phyloP scores from a whole-genome alignment of 768 basidiomycete species.

The Suillus subaureus region DNA sequence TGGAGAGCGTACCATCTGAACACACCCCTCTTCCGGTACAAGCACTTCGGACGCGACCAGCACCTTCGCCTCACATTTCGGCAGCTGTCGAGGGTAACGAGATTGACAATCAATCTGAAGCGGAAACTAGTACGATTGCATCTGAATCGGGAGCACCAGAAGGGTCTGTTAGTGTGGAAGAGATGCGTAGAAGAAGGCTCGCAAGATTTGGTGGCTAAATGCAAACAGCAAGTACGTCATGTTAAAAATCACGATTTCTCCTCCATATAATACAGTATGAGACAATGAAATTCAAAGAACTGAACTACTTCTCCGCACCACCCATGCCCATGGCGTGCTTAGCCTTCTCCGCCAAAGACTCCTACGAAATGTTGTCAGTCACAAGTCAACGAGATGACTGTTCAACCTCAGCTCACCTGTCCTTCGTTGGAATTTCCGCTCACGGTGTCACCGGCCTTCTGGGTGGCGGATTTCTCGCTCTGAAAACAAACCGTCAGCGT shows the following conservation, averaged over 20 bases:
- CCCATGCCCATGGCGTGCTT: constrained; percentile 18
- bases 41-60: constrained; percentile 20
- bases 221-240: neutral
- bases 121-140: constrained; percentile 35
- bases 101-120: constrained; percentile 39
- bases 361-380: constrained; percentile 1
- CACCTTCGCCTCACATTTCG: constrained; percentile 14
- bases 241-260: neutral
- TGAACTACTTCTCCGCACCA: constrained; percentile 4
- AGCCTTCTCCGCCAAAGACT: constrained; percentile 17
- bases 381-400: neutral
- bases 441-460: constrained; percentile 50
- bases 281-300: neutral
- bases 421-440: constrained; percentile 52
- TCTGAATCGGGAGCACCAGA: constrained; percentile 26
- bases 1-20: constrained; percentile 63
- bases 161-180: constrained; percentile 57
- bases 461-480: constrained; percentile 54
- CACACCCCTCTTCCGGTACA: constrained; percentile 40
- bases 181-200: constrained; percentile 63
- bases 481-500: constrained; percentile 19
- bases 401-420: constrained; percentile 27
- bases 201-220: constrained; percentile 61
- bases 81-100: constrained; percentile 16
- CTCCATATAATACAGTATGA: neutral